Evolutionary conservation across 2,329 filamentous ascomycete genomes (phyloP).

Genomic region (Colletotrichum sp.): DNA sequence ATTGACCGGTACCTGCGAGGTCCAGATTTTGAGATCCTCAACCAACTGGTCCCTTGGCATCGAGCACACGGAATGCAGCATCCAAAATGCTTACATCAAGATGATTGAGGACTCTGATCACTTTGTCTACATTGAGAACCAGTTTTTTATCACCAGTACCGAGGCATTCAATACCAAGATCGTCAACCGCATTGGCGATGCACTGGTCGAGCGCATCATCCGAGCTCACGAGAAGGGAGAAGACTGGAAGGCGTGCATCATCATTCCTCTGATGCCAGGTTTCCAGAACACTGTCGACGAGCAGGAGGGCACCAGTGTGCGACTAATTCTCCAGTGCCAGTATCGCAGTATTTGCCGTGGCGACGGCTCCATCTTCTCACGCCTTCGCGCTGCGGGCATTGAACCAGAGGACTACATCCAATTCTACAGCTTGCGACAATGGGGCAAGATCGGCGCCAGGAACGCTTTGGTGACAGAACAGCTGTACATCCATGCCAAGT

Average conservation of each 20-base stretch:
- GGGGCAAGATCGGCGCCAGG: constrained; percentile 83
- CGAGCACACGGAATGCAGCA: constrained; percentile 87
- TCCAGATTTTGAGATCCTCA: constrained; percentile 92
- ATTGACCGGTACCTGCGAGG: constrained; percentile 91
- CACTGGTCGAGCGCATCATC: constrained; percentile 89
- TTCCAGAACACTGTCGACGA: constrained; percentile 97
- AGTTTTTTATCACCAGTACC: constrained; percentile 96
- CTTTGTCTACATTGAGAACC: constrained; percentile 98
- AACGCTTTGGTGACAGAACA: constrained; percentile 91
- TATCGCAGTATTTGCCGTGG: constrained; percentile 95
- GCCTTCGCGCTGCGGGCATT: constrained; percentile 78
- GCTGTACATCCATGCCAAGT: constrained; percentile 97
- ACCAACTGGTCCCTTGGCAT: constrained; percentile 92
- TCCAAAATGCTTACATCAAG: constrained; percentile 93
- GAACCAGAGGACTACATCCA: constrained; percentile 95
- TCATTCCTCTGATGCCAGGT: constrained; percentile 97
- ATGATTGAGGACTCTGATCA: constrained; percentile 95
- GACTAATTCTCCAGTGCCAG: constrained; percentile 96
- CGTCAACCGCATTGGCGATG: constrained; percentile 92
- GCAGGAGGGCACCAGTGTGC: constrained; percentile 91
- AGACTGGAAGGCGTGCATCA: constrained; percentile 86
- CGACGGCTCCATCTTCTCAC: constrained; percentile 88
- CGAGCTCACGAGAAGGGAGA: constrained; percentile 83
- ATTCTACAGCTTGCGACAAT: constrained; percentile 91
- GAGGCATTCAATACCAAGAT: constrained; percentile 88